These are phyloP conservation scores for Pterocarpus macrocarpus DNA, from an alignment of 306 rosid species.

Conservation along the genomic window DNA sequence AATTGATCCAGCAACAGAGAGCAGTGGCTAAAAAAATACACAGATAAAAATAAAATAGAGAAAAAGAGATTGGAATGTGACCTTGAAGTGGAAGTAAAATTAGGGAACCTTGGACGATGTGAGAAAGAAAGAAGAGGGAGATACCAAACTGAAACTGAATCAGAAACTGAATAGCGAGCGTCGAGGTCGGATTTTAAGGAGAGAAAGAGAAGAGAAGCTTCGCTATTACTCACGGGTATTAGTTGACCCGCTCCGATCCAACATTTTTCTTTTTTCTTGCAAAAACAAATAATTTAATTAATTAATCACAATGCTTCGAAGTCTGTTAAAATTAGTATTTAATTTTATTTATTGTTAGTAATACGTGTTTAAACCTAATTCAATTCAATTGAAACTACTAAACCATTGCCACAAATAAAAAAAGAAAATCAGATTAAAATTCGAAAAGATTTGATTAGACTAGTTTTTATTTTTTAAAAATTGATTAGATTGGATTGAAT, in stretches of 20 bases:
- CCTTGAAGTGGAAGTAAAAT: conserved; percentile 25
- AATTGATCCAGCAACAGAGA: neutral
- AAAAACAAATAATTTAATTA: no score
- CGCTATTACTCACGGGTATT: neutral
- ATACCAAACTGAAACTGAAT: conserved; percentile 29
- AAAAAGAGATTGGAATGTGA: neutral
- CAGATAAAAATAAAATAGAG: neutral
- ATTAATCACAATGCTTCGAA: no score
- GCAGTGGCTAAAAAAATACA: neutral
- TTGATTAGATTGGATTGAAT: no score
- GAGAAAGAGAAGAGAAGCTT: neutral
- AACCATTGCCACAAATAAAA: no score
- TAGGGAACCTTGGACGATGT: neutral
- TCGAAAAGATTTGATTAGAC: no score
- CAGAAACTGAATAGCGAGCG: conserved; percentile 25
- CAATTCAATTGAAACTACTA: no score
- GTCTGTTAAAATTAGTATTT: no score
- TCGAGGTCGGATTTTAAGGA: conserved; percentile 23
- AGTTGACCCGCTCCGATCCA: neutral
- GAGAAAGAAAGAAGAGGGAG: neutral
- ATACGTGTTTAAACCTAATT: no score
- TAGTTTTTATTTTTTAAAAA: no score
- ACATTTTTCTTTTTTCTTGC: no score
- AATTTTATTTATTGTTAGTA: no score
- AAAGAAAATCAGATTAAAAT: no score